phyloP scores from a whole-genome alignment of 108 stramenopile genomes.

The Cyclotella atomus region DNA sequence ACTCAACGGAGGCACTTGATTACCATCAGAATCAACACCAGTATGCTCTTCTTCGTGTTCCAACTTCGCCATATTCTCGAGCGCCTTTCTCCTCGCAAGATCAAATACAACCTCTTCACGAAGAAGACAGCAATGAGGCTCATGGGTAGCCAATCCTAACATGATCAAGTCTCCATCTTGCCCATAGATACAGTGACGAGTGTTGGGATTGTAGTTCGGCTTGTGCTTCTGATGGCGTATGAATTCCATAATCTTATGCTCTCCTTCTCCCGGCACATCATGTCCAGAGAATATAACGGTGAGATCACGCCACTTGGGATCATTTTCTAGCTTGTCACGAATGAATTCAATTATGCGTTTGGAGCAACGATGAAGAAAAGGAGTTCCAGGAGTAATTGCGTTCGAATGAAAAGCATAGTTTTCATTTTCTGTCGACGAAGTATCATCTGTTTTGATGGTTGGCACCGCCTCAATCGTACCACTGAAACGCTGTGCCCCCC shows the following conservation, averaged over 20 bases:
- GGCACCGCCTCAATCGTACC: conserved; percentile 46
- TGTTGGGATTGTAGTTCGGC: conserved; percentile 88
- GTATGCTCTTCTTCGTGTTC: conserved; percentile 42
- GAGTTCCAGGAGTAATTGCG: conserved; percentile 98
- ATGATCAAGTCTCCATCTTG: conserved; percentile 99
- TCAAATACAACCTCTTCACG: conserved; percentile 95
- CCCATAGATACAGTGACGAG: conserved; percentile 97
- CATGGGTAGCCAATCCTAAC: conserved; percentile 97
- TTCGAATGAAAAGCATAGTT: conserved; percentile 93
- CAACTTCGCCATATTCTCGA: conserved; percentile 50
- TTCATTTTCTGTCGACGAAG: conserved; percentile 10
- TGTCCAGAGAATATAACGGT: conserved; percentile 94
- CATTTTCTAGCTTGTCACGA: conserved; percentile 68
- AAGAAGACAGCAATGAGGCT: conserved; percentile 93
- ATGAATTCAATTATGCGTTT: conserved; percentile 74
- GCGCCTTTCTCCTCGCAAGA: conserved; percentile 41
- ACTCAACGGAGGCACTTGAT: conserved; percentile 31
- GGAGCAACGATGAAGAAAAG: conserved; percentile 89
- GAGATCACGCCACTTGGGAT: conserved; percentile 84
- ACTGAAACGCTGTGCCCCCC: conserved; percentile 40
- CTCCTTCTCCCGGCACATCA: conserved; percentile 99
- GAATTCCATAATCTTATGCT: conserved; percentile 99
- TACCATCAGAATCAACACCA: conserved; percentile 13
- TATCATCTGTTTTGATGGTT: not conserved
- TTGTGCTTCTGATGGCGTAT: conserved; percentile 77